Evolutionary conservation across 148 eudicot species (phyloP).

Genomic region (Selenicereus undatus): DNA sequence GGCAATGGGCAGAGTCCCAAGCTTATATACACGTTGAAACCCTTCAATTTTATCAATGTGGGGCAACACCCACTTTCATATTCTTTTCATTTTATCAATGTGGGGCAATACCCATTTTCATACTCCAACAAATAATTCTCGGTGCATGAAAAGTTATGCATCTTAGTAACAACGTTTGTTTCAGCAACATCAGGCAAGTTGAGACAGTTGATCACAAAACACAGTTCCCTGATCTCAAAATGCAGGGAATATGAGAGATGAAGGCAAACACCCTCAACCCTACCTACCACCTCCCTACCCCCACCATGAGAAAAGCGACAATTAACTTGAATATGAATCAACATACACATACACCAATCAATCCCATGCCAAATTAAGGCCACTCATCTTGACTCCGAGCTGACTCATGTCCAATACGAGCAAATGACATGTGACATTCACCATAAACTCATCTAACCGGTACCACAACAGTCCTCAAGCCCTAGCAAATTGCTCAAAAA

Average conservation of each 20-base stretch:
- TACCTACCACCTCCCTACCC: not conserved
- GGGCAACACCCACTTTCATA: too few relatives aligned
- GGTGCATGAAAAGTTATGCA: not conserved
- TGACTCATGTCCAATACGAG: not conserved
- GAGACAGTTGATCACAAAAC: constrained; percentile 8
- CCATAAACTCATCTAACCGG: not conserved
- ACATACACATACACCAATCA: not conserved
- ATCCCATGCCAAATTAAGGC: not conserved
- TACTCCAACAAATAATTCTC: not conserved
- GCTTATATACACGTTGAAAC: too few relatives aligned
- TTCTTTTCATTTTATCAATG: too few relatives aligned
- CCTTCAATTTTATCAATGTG: too few relatives aligned
- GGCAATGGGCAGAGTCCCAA: too few relatives aligned
- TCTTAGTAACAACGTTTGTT: not conserved
- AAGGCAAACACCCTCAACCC: constrained; percentile 8
- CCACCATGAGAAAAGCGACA: constrained; percentile 1
- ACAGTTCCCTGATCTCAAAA: not conserved
- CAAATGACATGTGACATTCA: constrained; percentile 11
- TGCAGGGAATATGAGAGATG: not conserved
- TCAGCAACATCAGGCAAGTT: constrained; percentile 13
- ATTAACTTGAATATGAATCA: not conserved
- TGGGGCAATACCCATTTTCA: too few relatives aligned
- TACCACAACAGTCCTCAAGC: not conserved
- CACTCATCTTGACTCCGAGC: not conserved
- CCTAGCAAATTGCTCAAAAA: not conserved